A percentile compares a stretch with the other conserved stretches of the same genome.
phyloP scores from a whole-genome alignment of 1,284 basidiomycete species.

The Golubevia sp. region DNA sequence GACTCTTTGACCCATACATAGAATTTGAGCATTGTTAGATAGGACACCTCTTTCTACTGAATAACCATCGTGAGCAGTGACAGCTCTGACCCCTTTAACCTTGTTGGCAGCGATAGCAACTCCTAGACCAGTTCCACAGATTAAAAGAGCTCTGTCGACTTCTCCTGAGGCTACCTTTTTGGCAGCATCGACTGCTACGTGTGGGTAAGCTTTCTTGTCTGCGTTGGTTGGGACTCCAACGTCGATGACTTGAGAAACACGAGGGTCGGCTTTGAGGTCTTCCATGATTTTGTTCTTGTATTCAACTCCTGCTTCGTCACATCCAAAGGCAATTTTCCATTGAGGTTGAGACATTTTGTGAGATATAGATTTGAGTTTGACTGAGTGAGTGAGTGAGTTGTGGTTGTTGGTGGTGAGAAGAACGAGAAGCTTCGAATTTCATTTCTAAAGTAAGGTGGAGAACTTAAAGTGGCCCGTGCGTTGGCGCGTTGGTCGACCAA shows the following conservation, averaged over 20 bases:
- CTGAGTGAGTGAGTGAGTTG: too few species aligned
- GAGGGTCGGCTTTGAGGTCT: slow-evolving; percentile 38
- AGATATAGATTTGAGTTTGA: too few species aligned
- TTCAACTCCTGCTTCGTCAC: slow-evolving; percentile 35
- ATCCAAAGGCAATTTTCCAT: slow-evolving; percentile 16
- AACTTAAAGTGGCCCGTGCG: too few species aligned
- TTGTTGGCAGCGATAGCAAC: slow-evolving; percentile 63
- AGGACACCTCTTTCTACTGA: slow-evolving; percentile 64
- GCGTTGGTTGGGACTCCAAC: slow-evolving; percentile 37
- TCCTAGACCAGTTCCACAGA: slow-evolving; percentile 64
- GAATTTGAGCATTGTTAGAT: slow-evolving; percentile 64
- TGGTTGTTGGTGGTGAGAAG: too few species aligned
- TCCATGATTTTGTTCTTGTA: slow-evolving; percentile 45
- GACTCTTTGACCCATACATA: slow-evolving; percentile 64
- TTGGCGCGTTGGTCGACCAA: too few species aligned
- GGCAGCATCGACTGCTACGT: slow-evolving; percentile 63
- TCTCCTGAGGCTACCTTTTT: slow-evolving; percentile 62
- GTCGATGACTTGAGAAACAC: slow-evolving; percentile 35
- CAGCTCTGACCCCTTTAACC: slow-evolving; percentile 63
- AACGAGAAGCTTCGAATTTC: too few species aligned
- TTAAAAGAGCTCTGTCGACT: slow-evolving; percentile 63
- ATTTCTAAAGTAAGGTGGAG: too few species aligned
- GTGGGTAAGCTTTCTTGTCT: slow-evolving; percentile 63
- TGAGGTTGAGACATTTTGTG: slow-evolving; percentile 9
- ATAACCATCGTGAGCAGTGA: slow-evolving; percentile 64